A percentile compares a stretch with the other conserved stretches of the same genome.
These are phyloP conservation scores for Chrysopogon serrulatus DNA, from an alignment of 176 grass and related monocot genomes.

Conservation along the genomic window DNA sequence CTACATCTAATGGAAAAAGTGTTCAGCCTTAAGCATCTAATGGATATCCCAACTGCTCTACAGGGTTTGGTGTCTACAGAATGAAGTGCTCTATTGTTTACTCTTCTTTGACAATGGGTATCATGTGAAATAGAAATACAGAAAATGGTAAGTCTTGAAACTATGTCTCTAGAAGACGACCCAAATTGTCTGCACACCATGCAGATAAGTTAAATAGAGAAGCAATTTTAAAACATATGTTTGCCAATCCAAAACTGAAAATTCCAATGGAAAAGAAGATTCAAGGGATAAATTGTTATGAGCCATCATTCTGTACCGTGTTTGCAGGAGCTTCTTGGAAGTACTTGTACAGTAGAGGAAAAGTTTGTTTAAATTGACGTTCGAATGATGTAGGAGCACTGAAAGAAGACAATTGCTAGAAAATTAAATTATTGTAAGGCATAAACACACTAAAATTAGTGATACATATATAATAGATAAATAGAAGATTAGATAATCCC, in stretches of 20 bases:
- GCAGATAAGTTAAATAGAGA: conserved; percentile 1
- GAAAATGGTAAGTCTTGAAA: not conserved
- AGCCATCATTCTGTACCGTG: conserved; percentile 40
- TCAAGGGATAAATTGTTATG: not conserved
- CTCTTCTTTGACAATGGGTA: not conserved
- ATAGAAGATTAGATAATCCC: not conserved
- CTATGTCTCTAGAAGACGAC: not conserved
- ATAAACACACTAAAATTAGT: not conserved
- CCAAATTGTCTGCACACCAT: not conserved
- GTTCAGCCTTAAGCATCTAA: conserved; percentile 4
- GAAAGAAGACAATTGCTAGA: conserved; percentile 23
- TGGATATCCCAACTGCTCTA: not conserved
- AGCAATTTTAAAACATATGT: not conserved
- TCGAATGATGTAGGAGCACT: conserved; percentile 88
- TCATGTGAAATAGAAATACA: not conserved
- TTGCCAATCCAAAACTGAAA: not conserved
- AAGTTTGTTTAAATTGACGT: conserved; percentile 54
- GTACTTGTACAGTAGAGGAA: conserved; percentile 77
- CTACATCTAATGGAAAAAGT: not conserved
- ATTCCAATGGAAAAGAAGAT: not conserved
- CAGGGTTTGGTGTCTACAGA: not conserved
- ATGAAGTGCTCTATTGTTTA: not conserved
- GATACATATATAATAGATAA: not conserved
- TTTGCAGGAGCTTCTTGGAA: conserved; percentile 72
- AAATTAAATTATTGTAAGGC: not conserved